A percentile compares a stretch with the other conserved stretches of the same genome.
Conservation (phyloP, 2,329 filamentous ascomycete species). For the Karstenula rhodostoma region DNA sequence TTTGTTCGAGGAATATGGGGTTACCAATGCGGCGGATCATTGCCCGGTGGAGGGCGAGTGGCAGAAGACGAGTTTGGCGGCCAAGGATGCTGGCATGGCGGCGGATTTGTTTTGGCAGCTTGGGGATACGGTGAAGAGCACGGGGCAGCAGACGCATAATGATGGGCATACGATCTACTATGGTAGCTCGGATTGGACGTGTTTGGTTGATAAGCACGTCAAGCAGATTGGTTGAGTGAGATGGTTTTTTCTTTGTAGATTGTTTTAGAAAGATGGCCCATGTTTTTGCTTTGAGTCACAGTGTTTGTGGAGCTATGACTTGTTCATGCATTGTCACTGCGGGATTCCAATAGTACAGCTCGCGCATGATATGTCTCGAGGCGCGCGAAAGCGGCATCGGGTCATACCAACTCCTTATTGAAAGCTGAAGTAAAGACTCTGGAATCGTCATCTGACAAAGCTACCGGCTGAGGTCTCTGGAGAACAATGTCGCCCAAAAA, state of each 20-base stretch:
- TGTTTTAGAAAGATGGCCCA: background rate
- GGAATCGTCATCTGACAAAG: too few species aligned
- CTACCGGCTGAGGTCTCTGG: too few species aligned
- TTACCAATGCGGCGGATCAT: slow-evolving; percentile 30
- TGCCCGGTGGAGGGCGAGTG: slow-evolving; percentile 40
- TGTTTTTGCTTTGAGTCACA: background rate
- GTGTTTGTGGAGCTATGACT: too few species aligned
- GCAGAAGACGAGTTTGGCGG: slow-evolving; percentile 39
- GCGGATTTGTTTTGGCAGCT: slow-evolving; percentile 47
- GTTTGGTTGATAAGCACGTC: slow-evolving; percentile 40
- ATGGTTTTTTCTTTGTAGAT: background rate
- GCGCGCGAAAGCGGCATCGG: too few species aligned
- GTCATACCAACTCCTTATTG: too few species aligned
- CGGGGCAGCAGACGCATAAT: slow-evolving; percentile 34
- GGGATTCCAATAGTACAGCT: too few species aligned
- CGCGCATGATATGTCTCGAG: too few species aligned
- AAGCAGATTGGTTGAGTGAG: slow-evolving; percentile 31
- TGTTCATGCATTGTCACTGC: too few species aligned
- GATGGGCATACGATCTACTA: slow-evolving; percentile 46
- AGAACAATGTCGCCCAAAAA: too few species aligned
- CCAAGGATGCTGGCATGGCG: slow-evolving; percentile 38
- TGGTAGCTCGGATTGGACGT: slow-evolving; percentile 39
- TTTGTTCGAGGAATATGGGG: slow-evolving; percentile 52
- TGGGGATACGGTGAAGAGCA: slow-evolving; percentile 34
- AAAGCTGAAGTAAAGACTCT: too few species aligned